Evolutionary conservation across 257 asterid genomes (phyloP), one percentile per base, ranked within the genome.

Genomic region (Lycium ferocissimum): DNA sequence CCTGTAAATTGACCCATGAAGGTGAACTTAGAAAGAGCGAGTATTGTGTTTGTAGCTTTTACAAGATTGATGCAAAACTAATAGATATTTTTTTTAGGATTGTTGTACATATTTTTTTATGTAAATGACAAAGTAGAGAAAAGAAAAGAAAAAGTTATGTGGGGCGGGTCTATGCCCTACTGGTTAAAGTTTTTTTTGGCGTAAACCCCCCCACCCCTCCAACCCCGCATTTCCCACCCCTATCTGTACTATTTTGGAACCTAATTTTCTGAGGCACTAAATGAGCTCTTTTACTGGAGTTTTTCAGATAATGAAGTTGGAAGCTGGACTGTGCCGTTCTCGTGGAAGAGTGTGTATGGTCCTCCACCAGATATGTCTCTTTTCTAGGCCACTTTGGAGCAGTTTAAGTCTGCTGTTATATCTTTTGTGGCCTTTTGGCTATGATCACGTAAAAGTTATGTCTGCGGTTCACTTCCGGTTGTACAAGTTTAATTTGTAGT

Each of bases 311-410:
- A 84, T 82, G 94, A 78, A 84, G 86, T 83, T 71, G 90, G 88
- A 84, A 90, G 87, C 82, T 94, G 99, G 99, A 85, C 87, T 79
- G 84, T 92, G 69, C 99, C 99, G 6, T 90, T 89, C 81, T 95
- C 99, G 35, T 95, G 99, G 99, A 92, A 92, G 92, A 94, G 98
- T 47, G 94, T 95, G 12, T 95, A 95, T 70, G 99, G 99, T 76
- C 97, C 98, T 38, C 98, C 99, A 22, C 95, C 97, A 26, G 99
- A 95, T 69, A 86, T 88, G 89, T 72, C 91, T 80, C 90, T 95
- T 26, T 95, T 94, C 85, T 95, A 93, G 88, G 88, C 84, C 57
- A 83, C 80, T 49, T 26, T 22, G 33, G 5, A 53, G 15, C 9
- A n/a, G 14, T 81, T 81, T 18, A 18, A 17, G 13, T 9, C 57